Evolutionary conservation across 169 alveolate species (phyloP), one percentile per base, ranked within the genome.

Genomic region (Plasmodium coatneyi): DNA sequence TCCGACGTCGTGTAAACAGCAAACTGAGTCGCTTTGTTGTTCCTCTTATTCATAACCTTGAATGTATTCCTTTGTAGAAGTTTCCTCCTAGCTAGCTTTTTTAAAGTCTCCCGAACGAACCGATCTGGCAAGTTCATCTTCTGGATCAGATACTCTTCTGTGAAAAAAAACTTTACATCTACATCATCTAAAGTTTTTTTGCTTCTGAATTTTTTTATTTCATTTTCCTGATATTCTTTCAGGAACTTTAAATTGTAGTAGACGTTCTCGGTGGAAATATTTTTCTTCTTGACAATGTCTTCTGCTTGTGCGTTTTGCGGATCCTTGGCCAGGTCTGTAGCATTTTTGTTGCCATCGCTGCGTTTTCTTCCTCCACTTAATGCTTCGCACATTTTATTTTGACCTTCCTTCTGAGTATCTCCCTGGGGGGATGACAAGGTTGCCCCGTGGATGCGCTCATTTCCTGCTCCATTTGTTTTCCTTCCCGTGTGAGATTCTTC

Each of bases 231-330:
- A 10, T n/a, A 54, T 5, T 76, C 89, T 79, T 79, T 87, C 32
- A 87, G 34, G 52, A 56, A 79, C 3, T 78, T 87, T 54, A 87
- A 60, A 43, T 87, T 87, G 72, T 87, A 87, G 3, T 78, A 87
- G 10, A 87, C 56, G 34, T 87, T 87, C n/a, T 87, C 93, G 4
- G 71, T 71, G 19, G 93, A 87, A 25, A 87, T 87, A 36, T 79
- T 22, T 41, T 87, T 87, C 30, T 56, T 87, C 39, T 32, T 41
- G 7, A 84, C 1, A 9, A 25, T 52, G 9, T 49, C 72, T 10
- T 2, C 46, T 34, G 28, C 56, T 14, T 52, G 10, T 1, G 34
- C 19, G 12, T 82, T 52, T 82, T 54, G 80, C n/a, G 9, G 12
- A 4, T 32, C 36, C 36, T 3, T 71, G n/a, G 19, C 25, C 3